Percentiles rank a stretch among this genome's conserved stretches.
phyloP scores from a whole-genome alignment of 176 grass and related monocot species.

The Zea luxurians region DNA sequence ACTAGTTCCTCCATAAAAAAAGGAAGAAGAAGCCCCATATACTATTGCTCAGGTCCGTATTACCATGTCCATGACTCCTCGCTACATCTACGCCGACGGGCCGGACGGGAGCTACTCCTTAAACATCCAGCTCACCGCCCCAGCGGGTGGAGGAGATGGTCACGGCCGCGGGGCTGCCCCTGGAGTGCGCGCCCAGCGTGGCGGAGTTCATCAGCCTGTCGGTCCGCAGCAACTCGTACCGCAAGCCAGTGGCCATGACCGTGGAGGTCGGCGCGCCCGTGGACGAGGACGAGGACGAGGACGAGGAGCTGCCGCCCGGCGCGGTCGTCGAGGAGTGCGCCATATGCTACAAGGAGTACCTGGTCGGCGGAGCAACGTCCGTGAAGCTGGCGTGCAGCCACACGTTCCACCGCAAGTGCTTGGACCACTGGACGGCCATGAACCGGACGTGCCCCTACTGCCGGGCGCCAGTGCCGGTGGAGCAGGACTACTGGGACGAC shows the following conservation, averaged over 20 bases:
- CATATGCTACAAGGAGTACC: not conserved
- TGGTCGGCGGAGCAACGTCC: not conserved
- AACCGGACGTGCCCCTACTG: not conserved
- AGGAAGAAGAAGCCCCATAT: too few species aligned
- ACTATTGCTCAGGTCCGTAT: too few species aligned
- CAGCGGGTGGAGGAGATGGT: not conserved
- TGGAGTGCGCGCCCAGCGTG: not conserved
- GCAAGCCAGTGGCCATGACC: not conserved
- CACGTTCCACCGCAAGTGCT: not conserved
- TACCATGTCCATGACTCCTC: not conserved
- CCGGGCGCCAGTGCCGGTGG: not conserved
- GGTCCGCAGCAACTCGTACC: not conserved
- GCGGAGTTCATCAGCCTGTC: not conserved
- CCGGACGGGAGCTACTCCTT: not conserved
- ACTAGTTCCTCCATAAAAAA: too few species aligned
- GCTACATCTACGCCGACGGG: not conserved
- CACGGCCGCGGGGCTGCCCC: not conserved
- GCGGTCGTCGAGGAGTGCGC: not conserved
- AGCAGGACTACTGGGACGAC: not conserved
- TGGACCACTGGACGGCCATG: not conserved
- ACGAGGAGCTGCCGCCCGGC: not conserved
- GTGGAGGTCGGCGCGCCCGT: not conserved
- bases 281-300: not conserved
- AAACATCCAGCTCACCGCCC: not conserved
- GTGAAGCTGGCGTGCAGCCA: slow-evolving; percentile 5